Conservation (phyloP, 202 grass and related monocot species). For the Hordeum pubiflorum region DNA sequence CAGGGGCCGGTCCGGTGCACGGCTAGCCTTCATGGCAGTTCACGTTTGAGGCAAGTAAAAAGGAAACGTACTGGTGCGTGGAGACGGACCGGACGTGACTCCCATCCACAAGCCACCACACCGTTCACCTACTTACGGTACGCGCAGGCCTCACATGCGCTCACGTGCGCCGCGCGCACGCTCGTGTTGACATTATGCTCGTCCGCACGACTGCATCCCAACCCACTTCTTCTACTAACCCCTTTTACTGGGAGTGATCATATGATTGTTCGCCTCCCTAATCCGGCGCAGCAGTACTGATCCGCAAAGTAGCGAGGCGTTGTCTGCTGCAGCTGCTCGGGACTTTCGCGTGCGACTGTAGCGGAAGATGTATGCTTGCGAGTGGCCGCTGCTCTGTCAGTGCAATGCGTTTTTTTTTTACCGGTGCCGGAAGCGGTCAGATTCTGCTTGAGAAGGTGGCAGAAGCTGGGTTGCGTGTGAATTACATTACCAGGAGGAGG, state of each 20-base stretch:
- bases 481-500: neutral
- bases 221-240: neutral
- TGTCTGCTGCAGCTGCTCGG: neutral
- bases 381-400: neutral
- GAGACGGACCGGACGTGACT: neutral
- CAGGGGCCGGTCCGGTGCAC: neutral
- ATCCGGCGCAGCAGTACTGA: neutral
- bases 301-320: too few species aligned
- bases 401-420: too few species aligned
- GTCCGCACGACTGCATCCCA: neutral
- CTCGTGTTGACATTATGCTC: slow-evolving; percentile 3
- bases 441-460: too few species aligned
- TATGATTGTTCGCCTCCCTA: neutral
- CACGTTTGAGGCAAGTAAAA: neutral
- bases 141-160: slow-evolving; percentile 2
- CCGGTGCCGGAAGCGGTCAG: too few species aligned
- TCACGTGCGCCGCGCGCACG: slow-evolving; percentile 12
- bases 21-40: neutral
- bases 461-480: too few species aligned
- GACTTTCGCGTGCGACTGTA: neutral
- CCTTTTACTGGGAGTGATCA: neutral
- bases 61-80: neutral
- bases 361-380: neutral
- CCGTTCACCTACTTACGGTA: neutral
- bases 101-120: neutral